A percentile compares a stretch with the other conserved stretches of the same genome.
These are phyloP conservation scores for Fusarium poae DNA, from an alignment of 2,329 filamentous ascomycete species.

Conservation along the genomic window DNA sequence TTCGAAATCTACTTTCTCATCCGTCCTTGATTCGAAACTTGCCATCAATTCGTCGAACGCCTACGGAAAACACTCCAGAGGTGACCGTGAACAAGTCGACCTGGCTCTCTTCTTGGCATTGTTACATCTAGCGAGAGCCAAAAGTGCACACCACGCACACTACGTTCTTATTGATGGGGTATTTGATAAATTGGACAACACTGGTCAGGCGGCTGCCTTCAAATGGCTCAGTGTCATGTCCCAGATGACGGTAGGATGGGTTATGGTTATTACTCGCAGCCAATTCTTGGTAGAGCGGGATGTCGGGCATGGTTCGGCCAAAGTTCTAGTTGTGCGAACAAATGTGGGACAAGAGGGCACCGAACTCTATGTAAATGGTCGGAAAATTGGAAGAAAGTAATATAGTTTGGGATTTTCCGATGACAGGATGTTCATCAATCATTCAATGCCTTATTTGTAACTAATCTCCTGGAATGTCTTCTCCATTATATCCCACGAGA, in stretches of 20 bases:
- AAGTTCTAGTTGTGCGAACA: background rate
- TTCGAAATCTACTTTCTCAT: background rate
- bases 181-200: slow-evolving; percentile 40
- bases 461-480: too few species aligned
- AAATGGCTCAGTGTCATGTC: slow-evolving; percentile 35
- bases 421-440: too few species aligned
- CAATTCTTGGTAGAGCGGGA: slow-evolving; percentile 34
- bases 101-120: slow-evolving; percentile 45
- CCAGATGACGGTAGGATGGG: slow-evolving; percentile 26
- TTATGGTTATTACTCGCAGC: slow-evolving; percentile 42
- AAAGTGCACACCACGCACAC: slow-evolving; percentile 37
- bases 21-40: slow-evolving; percentile 27
- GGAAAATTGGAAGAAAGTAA: background rate
- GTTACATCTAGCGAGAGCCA: slow-evolving; percentile 25
- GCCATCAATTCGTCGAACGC: slow-evolving; percentile 26
- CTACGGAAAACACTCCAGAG: slow-evolving; percentile 38
- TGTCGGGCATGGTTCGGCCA: slow-evolving; percentile 9
- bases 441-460: too few species aligned
- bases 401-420: too few species aligned
- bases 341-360: background rate
- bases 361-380: background rate
- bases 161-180: slow-evolving; percentile 43
- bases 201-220: slow-evolving; percentile 35
- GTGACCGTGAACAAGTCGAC: slow-evolving; percentile 42
- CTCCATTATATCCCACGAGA: too few species aligned